A percentile compares a stretch with the other conserved stretches of the same genome.
phyloP scores from a whole-genome alignment of 805 yeast genomes.

The Tetrapisispora fleetii region DNA sequence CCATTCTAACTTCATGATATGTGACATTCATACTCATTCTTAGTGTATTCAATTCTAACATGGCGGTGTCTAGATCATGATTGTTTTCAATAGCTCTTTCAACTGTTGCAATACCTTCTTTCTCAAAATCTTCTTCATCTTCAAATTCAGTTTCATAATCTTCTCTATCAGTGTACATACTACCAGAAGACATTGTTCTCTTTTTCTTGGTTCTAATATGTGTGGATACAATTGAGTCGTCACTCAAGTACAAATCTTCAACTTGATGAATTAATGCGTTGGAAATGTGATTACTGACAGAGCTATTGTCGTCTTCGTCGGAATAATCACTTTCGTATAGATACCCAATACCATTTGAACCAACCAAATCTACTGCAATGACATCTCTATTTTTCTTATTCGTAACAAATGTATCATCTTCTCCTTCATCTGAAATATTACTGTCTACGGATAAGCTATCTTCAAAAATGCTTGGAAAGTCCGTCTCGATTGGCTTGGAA shows the following conservation, averaged over 20 bases:
- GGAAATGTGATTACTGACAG: conserved; percentile 17
- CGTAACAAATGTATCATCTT: conserved; percentile 4
- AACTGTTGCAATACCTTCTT: conserved; percentile 90
- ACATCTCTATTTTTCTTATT: conserved; percentile 5
- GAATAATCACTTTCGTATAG: conserved; percentile 30
- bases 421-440: conserved; percentile 13
- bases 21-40: conserved; percentile 97
- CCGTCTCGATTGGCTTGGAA: conserved; percentile 35
- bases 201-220: conserved; percentile 38
- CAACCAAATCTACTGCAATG: conserved; percentile 25
- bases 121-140: conserved; percentile 60
- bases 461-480: conserved; percentile 22
- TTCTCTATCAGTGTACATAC: conserved; percentile 37
- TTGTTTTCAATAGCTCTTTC: conserved; percentile 85
- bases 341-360: conserved; percentile 31
- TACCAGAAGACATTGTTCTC: conserved; percentile 34
- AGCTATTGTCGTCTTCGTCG: conserved; percentile 26
- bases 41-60: conserved; percentile 83
- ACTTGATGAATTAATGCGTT: conserved; percentile 37
- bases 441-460: conserved; percentile 26
- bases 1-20: conserved; percentile 82
- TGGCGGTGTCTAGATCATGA: conserved; percentile 88
- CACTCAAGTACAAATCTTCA: conserved; percentile 42
- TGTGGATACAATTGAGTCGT: conserved; percentile 47
- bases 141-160: conserved; percentile 35